Conservation (phyloP, 768 basidiomycete genomes). For the Xerocomellus intermedius region DNA sequence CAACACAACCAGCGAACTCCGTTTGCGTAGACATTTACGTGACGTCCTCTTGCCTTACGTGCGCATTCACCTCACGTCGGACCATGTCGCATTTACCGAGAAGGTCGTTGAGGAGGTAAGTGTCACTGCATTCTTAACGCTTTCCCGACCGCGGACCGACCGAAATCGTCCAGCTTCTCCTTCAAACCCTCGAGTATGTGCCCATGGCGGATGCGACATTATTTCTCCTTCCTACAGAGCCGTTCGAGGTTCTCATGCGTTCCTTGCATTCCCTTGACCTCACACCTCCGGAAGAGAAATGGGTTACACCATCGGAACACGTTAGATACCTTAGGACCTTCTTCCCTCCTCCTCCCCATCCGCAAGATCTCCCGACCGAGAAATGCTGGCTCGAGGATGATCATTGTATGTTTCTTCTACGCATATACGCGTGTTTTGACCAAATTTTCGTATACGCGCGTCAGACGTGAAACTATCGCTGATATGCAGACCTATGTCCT, state of each 20-base stretch:
- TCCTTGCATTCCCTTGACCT: constrained; percentile 35
- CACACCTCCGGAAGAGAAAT: constrained; percentile 43
- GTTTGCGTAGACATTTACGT: constrained; percentile 46
- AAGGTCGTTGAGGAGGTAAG: constrained; percentile 46
- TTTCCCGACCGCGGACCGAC: background rate
- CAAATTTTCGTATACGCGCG: background rate
- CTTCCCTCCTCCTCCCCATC: constrained; percentile 10
- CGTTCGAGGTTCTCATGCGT: constrained; percentile 44
- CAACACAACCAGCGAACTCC: constrained; percentile 20
- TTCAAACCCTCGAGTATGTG: constrained; percentile 40
- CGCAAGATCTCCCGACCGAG: constrained; percentile 35
- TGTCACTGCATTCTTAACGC: background rate
- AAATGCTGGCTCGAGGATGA: constrained; percentile 37
- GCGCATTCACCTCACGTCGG: constrained; percentile 49
- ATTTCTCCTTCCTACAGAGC: constrained; percentile 53
- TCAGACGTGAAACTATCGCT: constrained; percentile 28
- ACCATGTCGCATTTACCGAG: constrained; percentile 56
- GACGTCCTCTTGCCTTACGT: constrained; percentile 54
- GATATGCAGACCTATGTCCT: constrained; percentile 37
- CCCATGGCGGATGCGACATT: constrained; percentile 51
- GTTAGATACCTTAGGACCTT: constrained; percentile 19
- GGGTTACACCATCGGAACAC: constrained; percentile 32
- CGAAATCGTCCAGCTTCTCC: constrained; percentile 37
- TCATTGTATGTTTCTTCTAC: constrained; percentile 29
- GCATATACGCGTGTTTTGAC: constrained; percentile 19